Base-by-base conservation (phyloP, 1,284 basidiomycete genomes). In the Ganoderma leucocontextum region DNA sequence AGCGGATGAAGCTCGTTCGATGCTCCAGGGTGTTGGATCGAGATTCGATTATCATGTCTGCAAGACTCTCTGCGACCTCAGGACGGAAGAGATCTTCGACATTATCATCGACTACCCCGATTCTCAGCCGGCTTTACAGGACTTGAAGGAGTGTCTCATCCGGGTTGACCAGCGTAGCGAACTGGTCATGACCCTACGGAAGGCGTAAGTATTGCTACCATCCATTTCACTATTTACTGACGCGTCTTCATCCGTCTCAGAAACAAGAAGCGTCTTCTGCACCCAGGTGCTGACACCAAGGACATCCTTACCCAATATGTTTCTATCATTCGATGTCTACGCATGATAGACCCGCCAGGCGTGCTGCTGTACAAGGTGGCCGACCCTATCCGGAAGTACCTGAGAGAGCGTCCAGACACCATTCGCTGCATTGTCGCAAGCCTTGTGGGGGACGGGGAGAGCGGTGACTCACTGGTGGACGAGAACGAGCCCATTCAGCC, bases 21-120 rank as follows among this genome's bases (percentile, higher is more conserved):
- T 95, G 83, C 82, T 96, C 60, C 87, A 92, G 73, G 93, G 93
- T 3, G 91, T 97, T 38, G 93, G 94, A 49, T 91, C 92, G 1
- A 83, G 96, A 65, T 95, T 97, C 75, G 96, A 97, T 73, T 96
- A 95, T 73, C 93, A 96, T 73, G 89, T 97, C 73, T 95, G 94
- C 79, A 96, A 95, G 80, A 93, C 91, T 0, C 82, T 98, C 47
- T 95, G 93, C 74, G 92, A 96, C 76, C 81, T 97, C 35, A 96
- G 95, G 53, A 95, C 92, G 0, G 85, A 85, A 62, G 95, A 99
- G 80, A 91, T 99, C 22, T 99, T 98, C 76, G 95, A 98, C 73
- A 97, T 99, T 67, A 97, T 99, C 67, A 91, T 97, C 60, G 94
- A 96, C 75, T 98, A 91, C 74, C 97, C 98, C 0, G 93, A 96